A percentile compares a stretch with the other conserved stretches of the same genome.
Evolutionary conservation across 495 filamentous ascomycete species (phyloP).

Genomic region (Mytilinidion resinicola): DNA sequence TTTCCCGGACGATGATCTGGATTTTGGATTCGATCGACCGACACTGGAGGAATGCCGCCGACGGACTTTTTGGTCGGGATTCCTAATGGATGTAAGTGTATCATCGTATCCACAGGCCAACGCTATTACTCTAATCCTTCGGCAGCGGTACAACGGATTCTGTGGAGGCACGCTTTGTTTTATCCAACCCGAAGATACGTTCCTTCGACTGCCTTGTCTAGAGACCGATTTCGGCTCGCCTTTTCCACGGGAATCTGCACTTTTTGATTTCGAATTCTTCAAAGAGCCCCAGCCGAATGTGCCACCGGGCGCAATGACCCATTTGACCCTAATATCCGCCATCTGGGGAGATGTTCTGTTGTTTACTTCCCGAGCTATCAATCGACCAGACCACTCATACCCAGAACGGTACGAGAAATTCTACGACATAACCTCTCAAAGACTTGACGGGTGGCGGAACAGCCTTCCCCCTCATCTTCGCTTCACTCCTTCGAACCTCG

Average conservation of each 20-base stretch:
- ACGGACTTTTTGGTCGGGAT: slow-evolving; percentile 62
- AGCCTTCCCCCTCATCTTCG: slow-evolving; percentile 41
- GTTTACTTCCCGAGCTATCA: slow-evolving; percentile 48
- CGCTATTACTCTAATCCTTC: slow-evolving; percentile 17
- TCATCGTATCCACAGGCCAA: slow-evolving; percentile 14
- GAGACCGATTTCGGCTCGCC: slow-evolving; percentile 51
- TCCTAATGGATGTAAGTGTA: slow-evolving; percentile 52
- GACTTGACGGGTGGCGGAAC: slow-evolving; percentile 47
- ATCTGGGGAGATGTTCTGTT: slow-evolving; percentile 61
- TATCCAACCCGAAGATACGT: slow-evolving; percentile 50
- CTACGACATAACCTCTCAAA: slow-evolving; percentile 43
- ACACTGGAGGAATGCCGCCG: slow-evolving; percentile 59
- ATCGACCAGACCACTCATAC: slow-evolving; percentile 44
- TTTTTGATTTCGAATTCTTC: slow-evolving; percentile 47
- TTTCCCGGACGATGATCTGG: slow-evolving; percentile 37
- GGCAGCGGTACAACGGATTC: slow-evolving; percentile 51
- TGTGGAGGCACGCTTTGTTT: slow-evolving; percentile 44
- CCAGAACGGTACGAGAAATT: slow-evolving; percentile 44
- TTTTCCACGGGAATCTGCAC: slow-evolving; percentile 45
- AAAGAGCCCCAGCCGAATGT: slow-evolving; percentile 18
- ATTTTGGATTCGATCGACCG: slow-evolving; percentile 52
- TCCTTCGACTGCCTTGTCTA: slow-evolving; percentile 56
- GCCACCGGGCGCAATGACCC: slow-evolving; percentile 50
- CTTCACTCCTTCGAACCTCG: slow-evolving; percentile 49
- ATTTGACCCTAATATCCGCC: slow-evolving; percentile 52